Conservation (phyloP, 768 basidiomycete species). For the Naganishia randhawae region DNA sequence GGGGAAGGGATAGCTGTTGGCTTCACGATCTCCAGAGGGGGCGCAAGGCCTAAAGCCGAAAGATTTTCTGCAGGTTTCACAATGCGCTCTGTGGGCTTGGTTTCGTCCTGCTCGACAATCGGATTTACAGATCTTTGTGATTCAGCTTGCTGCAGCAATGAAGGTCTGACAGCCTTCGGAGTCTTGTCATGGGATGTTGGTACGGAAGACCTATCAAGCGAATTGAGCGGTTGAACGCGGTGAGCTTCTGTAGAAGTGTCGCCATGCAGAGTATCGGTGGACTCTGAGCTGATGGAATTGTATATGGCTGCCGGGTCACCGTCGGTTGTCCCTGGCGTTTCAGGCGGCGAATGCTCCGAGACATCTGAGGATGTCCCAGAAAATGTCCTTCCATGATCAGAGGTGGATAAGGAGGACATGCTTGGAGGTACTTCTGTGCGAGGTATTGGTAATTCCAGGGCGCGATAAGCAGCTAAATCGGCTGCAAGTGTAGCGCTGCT, state of each 20-base stretch:
- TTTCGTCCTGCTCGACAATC: conserved; percentile 26
- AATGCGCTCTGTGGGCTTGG: neutral
- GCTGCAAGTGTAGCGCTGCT: conserved; percentile 22
- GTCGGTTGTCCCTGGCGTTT: conserved; percentile 28
- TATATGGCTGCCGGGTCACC: conserved; percentile 2
- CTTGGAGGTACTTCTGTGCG: conserved; percentile 4
- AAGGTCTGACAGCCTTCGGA: conserved; percentile 13
- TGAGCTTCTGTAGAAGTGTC: neutral
- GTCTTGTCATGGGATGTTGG: neutral
- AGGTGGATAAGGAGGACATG: conserved; percentile 11
- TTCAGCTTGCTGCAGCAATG: conserved; percentile 20
- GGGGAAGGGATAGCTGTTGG: neutral
- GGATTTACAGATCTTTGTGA: conserved; percentile 15
- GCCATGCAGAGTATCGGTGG: neutral
- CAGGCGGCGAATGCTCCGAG: conserved; percentile 24
- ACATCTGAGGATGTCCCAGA: conserved; percentile 27
- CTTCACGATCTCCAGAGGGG: conserved; percentile 3
- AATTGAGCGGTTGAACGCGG: neutral
- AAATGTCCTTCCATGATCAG: conserved; percentile 27
- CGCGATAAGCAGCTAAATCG: conserved; percentile 14
- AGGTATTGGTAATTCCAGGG: neutral
- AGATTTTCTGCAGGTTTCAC: conserved; percentile 1
- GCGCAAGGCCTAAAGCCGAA: conserved; percentile 11
- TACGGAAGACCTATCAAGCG: neutral
- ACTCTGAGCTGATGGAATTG: conserved; percentile 9